A percentile compares a stretch with the other conserved stretches of the same genome.
These are phyloP conservation scores for Fraxinus cuspidata DNA, from an alignment of 257 asterid genomes.

Conservation along the genomic window DNA sequence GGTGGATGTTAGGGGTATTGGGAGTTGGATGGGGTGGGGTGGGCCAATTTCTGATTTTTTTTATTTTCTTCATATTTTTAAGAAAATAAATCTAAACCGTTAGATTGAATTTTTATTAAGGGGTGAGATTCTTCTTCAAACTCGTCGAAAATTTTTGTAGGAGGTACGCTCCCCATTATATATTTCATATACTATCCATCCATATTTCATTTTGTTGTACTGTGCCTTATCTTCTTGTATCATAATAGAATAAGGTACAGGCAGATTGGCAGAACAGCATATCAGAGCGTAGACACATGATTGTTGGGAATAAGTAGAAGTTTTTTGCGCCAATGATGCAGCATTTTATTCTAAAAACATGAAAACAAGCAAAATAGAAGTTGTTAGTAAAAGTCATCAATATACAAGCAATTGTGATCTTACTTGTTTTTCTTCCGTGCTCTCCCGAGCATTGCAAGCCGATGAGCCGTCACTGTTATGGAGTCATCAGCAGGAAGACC, in stretches of 20 bases:
- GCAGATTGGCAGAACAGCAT: not conserved
- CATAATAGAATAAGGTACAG: conserved; percentile 9
- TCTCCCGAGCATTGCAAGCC: conserved; percentile 64
- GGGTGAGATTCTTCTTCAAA: too few species aligned
- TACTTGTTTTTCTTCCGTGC: conserved; percentile 63
- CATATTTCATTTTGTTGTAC: not conserved
- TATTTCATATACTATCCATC: not conserved
- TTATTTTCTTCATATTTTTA: too few species aligned
- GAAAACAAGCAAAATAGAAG: conserved; percentile 1
- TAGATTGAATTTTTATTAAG: too few species aligned
- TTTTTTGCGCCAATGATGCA: not conserved
- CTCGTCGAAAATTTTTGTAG: too few species aligned
- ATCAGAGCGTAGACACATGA: not conserved
- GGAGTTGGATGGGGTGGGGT: too few species aligned
- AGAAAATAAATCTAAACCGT: too few species aligned
- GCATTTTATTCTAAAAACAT: not conserved
- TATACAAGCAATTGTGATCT: conserved; percentile 9
- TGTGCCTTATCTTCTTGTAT: not conserved
- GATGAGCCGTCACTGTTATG: conserved; percentile 58
- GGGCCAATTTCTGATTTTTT: too few species aligned
- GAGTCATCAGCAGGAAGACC: conserved; percentile 53
- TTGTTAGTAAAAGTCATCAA: not conserved
- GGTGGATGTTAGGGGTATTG: too few species aligned
- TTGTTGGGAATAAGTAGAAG: not conserved
- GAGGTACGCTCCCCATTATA: not conserved